Conservation (phyloP, 2,329 filamentous ascomycete genomes). For the Monosporascus sp. region DNA sequence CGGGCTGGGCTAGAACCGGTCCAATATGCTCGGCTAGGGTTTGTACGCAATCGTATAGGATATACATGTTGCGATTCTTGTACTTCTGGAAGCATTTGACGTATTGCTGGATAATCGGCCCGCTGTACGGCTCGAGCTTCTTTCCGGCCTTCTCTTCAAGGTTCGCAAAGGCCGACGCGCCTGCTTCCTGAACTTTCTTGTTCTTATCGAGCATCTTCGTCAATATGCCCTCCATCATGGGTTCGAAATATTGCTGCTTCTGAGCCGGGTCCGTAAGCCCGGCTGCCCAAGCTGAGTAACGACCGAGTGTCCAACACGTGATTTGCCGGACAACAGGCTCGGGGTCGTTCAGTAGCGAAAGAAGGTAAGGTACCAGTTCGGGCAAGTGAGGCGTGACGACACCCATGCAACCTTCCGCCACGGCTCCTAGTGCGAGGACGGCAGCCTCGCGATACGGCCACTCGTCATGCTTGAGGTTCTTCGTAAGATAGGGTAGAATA, state of each 20-base stretch:
- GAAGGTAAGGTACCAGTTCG: slow-evolving; percentile 83
- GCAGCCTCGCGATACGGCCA: slow-evolving; percentile 94
- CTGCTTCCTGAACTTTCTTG: slow-evolving; percentile 96
- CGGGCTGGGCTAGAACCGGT: slow-evolving; percentile 69
- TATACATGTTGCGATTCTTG: slow-evolving; percentile 99
- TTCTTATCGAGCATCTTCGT: slow-evolving; percentile 94
- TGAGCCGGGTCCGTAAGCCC: slow-evolving; percentile 62
- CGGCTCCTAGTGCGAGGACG: slow-evolving; percentile 87
- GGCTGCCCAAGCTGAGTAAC: slow-evolving; percentile 90
- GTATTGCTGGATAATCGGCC: slow-evolving; percentile 87
- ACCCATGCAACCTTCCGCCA: slow-evolving; percentile 89
- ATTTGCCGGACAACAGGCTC: slow-evolving; percentile 94
- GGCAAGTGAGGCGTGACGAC: slow-evolving; percentile 87
- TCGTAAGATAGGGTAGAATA: slow-evolving; percentile 87
- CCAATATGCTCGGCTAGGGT: slow-evolving; percentile 91
- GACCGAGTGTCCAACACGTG: slow-evolving; percentile 93
- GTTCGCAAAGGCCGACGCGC: slow-evolving; percentile 91
- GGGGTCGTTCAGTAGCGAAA: slow-evolving; percentile 74
- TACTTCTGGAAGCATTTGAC: slow-evolving; percentile 89
- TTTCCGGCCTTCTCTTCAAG: slow-evolving; percentile 89
- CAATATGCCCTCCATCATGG: slow-evolving; percentile 94
- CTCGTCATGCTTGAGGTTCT: slow-evolving; percentile 79
- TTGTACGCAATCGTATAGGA: slow-evolving; percentile 97
- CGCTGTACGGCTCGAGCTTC: slow-evolving; percentile 76
- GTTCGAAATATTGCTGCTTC: slow-evolving; percentile 77